Base-by-base conservation (phyloP, 2,329 filamentous ascomycete species). In the Helotiales sp. region DNA sequence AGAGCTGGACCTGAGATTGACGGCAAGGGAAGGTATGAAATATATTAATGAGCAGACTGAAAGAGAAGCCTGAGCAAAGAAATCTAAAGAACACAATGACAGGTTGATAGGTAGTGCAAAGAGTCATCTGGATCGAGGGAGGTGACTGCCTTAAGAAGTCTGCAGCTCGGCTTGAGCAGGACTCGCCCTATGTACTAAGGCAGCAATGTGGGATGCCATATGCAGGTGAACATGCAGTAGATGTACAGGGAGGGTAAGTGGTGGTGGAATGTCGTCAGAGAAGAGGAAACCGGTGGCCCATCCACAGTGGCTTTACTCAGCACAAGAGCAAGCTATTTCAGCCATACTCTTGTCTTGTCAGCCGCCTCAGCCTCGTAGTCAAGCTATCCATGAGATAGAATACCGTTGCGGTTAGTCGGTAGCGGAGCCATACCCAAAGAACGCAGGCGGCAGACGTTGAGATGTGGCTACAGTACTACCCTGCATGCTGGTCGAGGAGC, bases 91-190 rank as follows among this genome's bases (percentile, higher is more conserved):
- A 64, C 48, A 53, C 60, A 59, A 61, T 29, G 52, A 67, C 56
- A 57, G 59, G 61, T 61, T 55, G 61, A 57, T 60, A 52, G 52
- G 59, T 66, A 58, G 64, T 63, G 65, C 62, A 60, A 63, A 66
- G 68, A 70, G 66, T 69, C 68, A 71, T 69, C 59, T 65, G 64
- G 52, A 44, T 55, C 52, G 59, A 62, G 62, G 63, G 63, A 63
- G 56, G 60, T 65, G 67, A 66, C 68, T 67, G 67, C 69, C 69
- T 71, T 71, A 71, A 67, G 68, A 44, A 59, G 52, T 60, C 59
- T 57, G 55, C 52, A 51, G 55, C 59, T 58, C 55, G 55, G 40
- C 29, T 52, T 25, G 34, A 54, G 42, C 47, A 25, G 46, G 34
- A 58, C 55, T 51, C 63, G 55, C 57, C 54, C 60, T 50, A 64